phyloP scores from a whole-genome alignment of 2,329 filamentous ascomycete genomes.

The Pseudogymnoascus sp. region DNA sequence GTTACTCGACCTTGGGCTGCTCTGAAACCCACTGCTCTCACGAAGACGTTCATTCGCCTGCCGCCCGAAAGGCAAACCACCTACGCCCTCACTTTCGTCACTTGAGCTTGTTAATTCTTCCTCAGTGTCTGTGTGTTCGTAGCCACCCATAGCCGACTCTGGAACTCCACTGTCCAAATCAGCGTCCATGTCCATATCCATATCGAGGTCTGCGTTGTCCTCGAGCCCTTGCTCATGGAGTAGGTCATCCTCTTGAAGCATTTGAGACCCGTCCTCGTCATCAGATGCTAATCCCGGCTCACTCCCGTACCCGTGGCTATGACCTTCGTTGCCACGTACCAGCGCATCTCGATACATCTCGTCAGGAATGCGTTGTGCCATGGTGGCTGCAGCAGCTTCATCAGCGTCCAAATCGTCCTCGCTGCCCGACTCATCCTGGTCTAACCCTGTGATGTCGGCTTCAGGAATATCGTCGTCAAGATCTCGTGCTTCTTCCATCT shows the following conservation, averaged over 20 bases:
- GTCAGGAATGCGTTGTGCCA: conserved; percentile 40
- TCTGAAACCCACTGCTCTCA: neutral
- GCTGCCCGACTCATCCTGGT: conserved; percentile 37
- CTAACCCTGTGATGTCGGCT: conserved; percentile 33
- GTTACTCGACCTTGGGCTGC: conserved; percentile 5
- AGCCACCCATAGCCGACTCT: conserved; percentile 51
- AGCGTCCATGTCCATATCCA: conserved; percentile 53
- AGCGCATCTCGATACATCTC: conserved; percentile 55
- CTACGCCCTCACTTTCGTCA: conserved; percentile 32
- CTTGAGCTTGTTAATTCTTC: conserved; percentile 49
- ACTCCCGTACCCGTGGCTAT: conserved; percentile 38
- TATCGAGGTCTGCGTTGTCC: conserved; percentile 26
- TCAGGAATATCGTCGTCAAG: conserved; percentile 69
- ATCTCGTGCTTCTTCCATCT: conserved; percentile 47
- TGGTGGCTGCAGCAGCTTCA: conserved; percentile 23
- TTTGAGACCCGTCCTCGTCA: conserved; percentile 47
- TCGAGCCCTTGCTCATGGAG: conserved; percentile 27
- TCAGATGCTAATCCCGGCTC: conserved; percentile 42
- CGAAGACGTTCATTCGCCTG: neutral
- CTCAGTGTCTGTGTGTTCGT: conserved; percentile 73
- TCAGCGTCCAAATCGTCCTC: conserved; percentile 34
- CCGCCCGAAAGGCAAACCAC: neutral
- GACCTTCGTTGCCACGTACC: conserved; percentile 40
- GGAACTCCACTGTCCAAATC: conserved; percentile 66
- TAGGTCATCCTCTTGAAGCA: conserved; percentile 57